Evolutionary conservation across 1,284 basidiomycete species (phyloP).

Genomic region (Acaromyces ingoldii): DNA sequence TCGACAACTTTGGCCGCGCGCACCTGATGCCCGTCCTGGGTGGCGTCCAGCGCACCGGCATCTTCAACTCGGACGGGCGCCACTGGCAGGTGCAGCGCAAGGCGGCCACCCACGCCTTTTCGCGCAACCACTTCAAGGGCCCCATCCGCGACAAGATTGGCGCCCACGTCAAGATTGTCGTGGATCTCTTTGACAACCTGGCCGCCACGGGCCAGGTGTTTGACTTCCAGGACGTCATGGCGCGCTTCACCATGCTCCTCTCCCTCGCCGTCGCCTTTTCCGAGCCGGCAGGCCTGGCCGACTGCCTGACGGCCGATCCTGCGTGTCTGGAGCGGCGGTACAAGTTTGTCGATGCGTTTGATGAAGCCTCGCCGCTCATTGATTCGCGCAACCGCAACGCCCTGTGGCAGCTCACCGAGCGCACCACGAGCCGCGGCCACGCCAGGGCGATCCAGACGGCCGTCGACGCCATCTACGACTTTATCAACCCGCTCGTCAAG

Average conservation of each 20-base stretch:
- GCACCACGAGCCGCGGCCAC: too few relatives aligned
- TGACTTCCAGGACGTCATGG: slow-evolving; percentile 32
- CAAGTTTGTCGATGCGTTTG: slow-evolving; percentile 38
- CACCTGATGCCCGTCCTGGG: slow-evolving; percentile 4
- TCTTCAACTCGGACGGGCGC: slow-evolving; percentile 42
- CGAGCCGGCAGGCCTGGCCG: slow-evolving; percentile 8
- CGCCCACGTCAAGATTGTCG: neutral
- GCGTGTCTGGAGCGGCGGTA: slow-evolving; percentile 46
- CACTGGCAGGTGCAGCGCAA: slow-evolving; percentile 41
- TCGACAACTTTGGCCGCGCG: slow-evolving; percentile 11
- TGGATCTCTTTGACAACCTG: slow-evolving; percentile 3
- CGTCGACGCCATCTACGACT: slow-evolving; percentile 26
- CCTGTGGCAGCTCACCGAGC: too few relatives aligned
- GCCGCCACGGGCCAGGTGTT: slow-evolving; percentile 3
- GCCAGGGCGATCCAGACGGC: slow-evolving; percentile 18
- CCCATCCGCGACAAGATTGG: slow-evolving; percentile 26
- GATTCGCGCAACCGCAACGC: too few relatives aligned
- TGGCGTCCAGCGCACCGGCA: too few relatives aligned
- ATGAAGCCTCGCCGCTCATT: too few relatives aligned
- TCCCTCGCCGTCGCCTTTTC: slow-evolving; percentile 4
- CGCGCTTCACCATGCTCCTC: slow-evolving; percentile 20
- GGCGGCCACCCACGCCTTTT: slow-evolving; percentile 18
- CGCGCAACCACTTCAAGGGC: neutral
- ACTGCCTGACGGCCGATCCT: slow-evolving; percentile 36
- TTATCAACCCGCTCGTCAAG: too few relatives aligned